Evolutionary conservation across 2,329 filamentous ascomycete species (phyloP), one percentile per base, ranked within the genome.

Genomic region (Apiospora rasikravindrae): DNA sequence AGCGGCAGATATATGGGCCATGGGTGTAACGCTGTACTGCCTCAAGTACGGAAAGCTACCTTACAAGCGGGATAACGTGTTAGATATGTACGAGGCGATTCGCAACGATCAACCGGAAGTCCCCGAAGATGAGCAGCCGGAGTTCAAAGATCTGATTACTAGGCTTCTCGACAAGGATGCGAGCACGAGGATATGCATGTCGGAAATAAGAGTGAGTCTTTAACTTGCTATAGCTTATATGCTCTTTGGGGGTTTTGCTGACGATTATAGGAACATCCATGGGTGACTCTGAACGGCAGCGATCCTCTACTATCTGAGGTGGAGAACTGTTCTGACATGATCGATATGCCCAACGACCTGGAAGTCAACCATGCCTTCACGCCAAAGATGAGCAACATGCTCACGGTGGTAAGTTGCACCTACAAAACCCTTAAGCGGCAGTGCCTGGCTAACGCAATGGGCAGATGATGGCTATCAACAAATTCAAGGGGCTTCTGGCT

Each of bases 1-100:
- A 77, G 95, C 96, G 4, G 94, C 94, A 4, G 96, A 99, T 82
- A 95, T 99, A 70, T 99, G 96, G 96, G 97, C 96, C 4, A 98
- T 98, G 96, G 96, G 96, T 8, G 92, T 98, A 11, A 97, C 95
- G 1, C 86, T 99, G 2, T 98, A 96, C 81, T 99, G 96, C 81
- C 87, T 99, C 51, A 91, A 93, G 73, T 98, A 97, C 78, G 96
- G 96, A 44, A 88, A 86, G 69, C 92, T 99, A 73, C 96, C 96
- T 0, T 99, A 98, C 79, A 92, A 95, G 78, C 89, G 92, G 71
- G 86, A 89, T 7, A 91, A 90, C 24, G 91, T 98, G 73, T 86
- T 98, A 71, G 95, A 98, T 69, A 89, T 98, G 74, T 98, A 97
- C 80, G 92, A 97, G 73, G 91, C 94, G 6, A 98, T 99, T 82